Conservation (phyloP, 2,329 filamentous ascomycete species). For the Pseudocercospora crystallina region DNA sequence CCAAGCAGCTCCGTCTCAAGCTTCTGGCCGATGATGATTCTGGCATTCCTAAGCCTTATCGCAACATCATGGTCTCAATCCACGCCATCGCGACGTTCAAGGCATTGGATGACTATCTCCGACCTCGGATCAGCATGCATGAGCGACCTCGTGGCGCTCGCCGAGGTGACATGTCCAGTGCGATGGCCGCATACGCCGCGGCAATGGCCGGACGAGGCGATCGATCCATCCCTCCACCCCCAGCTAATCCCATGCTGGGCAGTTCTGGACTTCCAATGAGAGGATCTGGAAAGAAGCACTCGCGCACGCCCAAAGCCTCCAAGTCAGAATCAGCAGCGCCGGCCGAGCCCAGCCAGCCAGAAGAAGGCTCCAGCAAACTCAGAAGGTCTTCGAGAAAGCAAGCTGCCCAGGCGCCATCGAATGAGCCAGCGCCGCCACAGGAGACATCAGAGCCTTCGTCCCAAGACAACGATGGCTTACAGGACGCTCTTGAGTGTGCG, state of each 20-base stretch:
- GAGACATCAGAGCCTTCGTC: slow-evolving; percentile 44
- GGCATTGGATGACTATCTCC: slow-evolving; percentile 89
- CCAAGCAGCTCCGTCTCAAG: slow-evolving; percentile 88
- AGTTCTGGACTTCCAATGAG: slow-evolving; percentile 30
- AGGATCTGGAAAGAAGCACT: slow-evolving; percentile 23
- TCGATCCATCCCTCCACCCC: slow-evolving; percentile 33
- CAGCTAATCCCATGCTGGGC: slow-evolving; percentile 35
- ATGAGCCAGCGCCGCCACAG: slow-evolving; percentile 15
- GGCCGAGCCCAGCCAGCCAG: slow-evolving; percentile 20
- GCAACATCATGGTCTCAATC: slow-evolving; percentile 97
- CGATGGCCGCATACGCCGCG: slow-evolving; percentile 75
- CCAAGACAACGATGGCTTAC: slow-evolving; percentile 51
- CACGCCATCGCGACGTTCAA: slow-evolving; percentile 99
- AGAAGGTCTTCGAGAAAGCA: slow-evolving; percentile 36
- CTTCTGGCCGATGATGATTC: slow-evolving; percentile 87
- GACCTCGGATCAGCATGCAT: slow-evolving; percentile 79
- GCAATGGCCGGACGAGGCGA: slow-evolving; percentile 60
- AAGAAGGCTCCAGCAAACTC: slow-evolving; percentile 25
- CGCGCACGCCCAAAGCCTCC: slow-evolving; percentile 22
- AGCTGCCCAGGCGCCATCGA: slow-evolving; percentile 28
- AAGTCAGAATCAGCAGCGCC: slow-evolving; percentile 26
- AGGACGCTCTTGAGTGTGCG: slow-evolving; percentile 82
- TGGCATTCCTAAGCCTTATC: slow-evolving; percentile 81
- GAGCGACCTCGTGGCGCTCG: slow-evolving; percentile 66
- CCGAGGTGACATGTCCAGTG: slow-evolving; percentile 62